Conservation (phyloP, 805 yeast genomes). For the Hanseniaspora singularis region DNA sequence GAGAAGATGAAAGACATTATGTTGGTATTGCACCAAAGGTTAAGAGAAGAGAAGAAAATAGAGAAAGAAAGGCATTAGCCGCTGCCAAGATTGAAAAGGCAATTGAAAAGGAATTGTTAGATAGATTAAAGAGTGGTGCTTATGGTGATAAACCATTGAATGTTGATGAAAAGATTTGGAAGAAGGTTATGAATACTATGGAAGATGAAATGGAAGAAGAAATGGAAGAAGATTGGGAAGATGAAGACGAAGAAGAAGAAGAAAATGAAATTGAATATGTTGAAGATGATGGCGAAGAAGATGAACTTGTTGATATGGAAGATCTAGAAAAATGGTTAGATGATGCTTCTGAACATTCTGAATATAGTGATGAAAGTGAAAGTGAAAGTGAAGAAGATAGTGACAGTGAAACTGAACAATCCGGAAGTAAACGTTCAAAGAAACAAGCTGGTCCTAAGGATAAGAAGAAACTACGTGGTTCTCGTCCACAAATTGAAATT, state of each 20-base stretch:
- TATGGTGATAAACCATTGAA: slow-evolving; percentile 96
- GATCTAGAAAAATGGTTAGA: slow-evolving; percentile 83
- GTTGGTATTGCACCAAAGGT: slow-evolving; percentile 91
- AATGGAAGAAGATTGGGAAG: slow-evolving; percentile 36
- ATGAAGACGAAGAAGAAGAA: slow-evolving; percentile 38
- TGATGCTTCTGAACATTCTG: slow-evolving; percentile 31
- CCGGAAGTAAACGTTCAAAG: slow-evolving; percentile 49
- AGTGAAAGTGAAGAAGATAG: slow-evolving; percentile 32
- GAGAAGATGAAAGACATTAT: slow-evolving; percentile 83
- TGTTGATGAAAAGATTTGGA: slow-evolving; percentile 93
- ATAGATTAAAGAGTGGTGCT: slow-evolving; percentile 92
- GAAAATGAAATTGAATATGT: slow-evolving; percentile 71
- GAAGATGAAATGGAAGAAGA: slow-evolving; percentile 52
- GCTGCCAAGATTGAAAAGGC: slow-evolving; percentile 96
- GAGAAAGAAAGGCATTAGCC: slow-evolving; percentile 91
- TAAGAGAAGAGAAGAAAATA: slow-evolving; percentile 80
- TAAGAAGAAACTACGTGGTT: slow-evolving; percentile 34
- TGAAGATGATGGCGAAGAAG: slow-evolving; percentile 80
- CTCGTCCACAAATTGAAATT: slow-evolving; percentile 61
- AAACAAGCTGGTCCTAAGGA: slow-evolving; percentile 77
- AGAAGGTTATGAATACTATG: slow-evolving; percentile 75
- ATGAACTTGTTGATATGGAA: slow-evolving; percentile 82
- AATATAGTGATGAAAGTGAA: slow-evolving; percentile 30
- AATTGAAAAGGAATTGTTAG: slow-evolving; percentile 87
- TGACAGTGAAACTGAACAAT: slow-evolving; percentile 30